phyloP scores from a whole-genome alignment of 805 yeast species.

The Monosporozyma solicola region DNA sequence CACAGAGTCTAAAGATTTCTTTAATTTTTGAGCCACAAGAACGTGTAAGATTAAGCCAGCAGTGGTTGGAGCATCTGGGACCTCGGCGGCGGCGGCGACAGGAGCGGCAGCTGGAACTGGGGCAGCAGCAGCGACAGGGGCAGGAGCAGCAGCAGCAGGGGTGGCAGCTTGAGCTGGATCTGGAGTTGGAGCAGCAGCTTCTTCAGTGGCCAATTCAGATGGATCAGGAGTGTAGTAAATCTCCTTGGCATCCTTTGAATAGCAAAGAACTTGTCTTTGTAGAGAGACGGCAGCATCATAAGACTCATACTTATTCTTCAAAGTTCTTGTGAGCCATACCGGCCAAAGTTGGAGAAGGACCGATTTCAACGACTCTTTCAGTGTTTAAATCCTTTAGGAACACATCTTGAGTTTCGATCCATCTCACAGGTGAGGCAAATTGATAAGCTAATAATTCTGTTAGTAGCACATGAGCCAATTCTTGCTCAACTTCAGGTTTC shows the following conservation, averaged over 20 bases:
- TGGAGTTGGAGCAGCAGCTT: constrained; percentile 20
- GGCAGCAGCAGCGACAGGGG: constrained; percentile 47
- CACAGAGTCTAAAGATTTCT: constrained; percentile 78
- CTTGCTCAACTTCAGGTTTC: constrained; percentile 94
- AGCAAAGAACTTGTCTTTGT: constrained; percentile 90
- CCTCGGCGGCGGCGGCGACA: constrained; percentile 70
- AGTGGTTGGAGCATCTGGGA: constrained; percentile 84
- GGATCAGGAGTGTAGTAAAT: constrained; percentile 91
- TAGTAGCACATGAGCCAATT: constrained; percentile 85
- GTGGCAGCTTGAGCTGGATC: constrained; percentile 20
- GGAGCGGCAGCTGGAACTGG: constrained; percentile 58
- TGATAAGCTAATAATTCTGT: constrained; percentile 97
- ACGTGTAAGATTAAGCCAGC: constrained; percentile 79
- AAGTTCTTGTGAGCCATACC: constrained; percentile 98
- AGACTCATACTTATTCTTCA: constrained; percentile 87
- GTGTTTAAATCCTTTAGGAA: constrained; percentile 88
- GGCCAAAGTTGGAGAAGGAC: constrained; percentile 97
- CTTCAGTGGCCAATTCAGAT: constrained; percentile 31
- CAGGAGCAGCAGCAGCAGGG: constrained; percentile 31
- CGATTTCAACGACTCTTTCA: constrained; percentile 96
- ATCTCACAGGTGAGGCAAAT: constrained; percentile 98
- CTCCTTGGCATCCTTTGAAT: constrained; percentile 92
- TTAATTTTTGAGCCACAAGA: constrained; percentile 89
- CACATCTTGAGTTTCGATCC: constrained; percentile 99
- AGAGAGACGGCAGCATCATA: constrained; percentile 87